A percentile compares a stretch with the other conserved stretches of the same genome.
These are phyloP conservation scores for Ophiostoma australiae DNA, from an alignment of 2,329 filamentous ascomycete species.

Conservation along the genomic window DNA sequence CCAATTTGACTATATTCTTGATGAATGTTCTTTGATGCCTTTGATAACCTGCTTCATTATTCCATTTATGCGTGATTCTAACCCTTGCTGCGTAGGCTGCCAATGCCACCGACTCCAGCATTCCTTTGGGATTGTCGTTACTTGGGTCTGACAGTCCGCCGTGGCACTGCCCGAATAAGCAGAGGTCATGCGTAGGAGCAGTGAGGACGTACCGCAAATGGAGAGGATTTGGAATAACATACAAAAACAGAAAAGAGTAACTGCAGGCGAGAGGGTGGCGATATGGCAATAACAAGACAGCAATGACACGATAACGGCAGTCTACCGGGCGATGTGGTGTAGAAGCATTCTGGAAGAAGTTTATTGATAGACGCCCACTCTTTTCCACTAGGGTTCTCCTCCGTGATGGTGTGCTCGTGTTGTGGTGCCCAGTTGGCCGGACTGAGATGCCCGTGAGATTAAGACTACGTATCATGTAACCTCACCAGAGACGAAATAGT, in stretches of 20 bases:
- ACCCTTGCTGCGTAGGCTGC: background rate
- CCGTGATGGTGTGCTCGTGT: background rate
- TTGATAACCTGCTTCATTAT: background rate
- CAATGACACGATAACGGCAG: background rate
- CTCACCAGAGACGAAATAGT: background rate
- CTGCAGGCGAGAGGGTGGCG: background rate
- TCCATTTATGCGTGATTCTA: background rate
- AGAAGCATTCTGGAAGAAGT: slow-evolving; percentile 3
- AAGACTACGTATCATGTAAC: background rate
- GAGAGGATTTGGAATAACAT: background rate
- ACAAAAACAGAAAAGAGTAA: background rate
- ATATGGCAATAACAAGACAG: background rate
- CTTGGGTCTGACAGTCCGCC: background rate
- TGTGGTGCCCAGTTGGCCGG: background rate
- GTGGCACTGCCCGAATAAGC: slow-evolving; percentile 3
- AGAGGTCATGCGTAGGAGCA: background rate
- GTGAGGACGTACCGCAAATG: background rate
- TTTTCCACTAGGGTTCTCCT: background rate
- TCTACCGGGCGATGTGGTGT: background rate
- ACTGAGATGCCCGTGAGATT: background rate
- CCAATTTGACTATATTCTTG: background rate
- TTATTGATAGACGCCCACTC: background rate
- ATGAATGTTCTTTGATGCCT: background rate
- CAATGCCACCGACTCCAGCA: background rate
- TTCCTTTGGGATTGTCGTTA: background rate